These are phyloP conservation scores for Brettanomyces nanus DNA, from an alignment of 805 yeast genomes.

Conservation along the genomic window DNA sequence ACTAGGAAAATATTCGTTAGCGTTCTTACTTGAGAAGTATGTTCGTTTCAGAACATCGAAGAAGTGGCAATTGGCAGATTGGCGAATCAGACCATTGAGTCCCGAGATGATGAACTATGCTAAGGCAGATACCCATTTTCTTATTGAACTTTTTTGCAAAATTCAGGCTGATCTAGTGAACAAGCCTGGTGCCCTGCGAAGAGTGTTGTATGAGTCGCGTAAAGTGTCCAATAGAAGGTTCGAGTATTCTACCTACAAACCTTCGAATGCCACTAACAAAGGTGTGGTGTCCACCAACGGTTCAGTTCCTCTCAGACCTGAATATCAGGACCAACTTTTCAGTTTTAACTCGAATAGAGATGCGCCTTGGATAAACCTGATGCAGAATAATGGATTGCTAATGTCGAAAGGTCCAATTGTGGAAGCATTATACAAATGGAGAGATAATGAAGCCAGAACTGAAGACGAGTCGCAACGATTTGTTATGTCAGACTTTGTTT, in stretches of 20 bases:
- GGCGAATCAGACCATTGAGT: slow-evolving; percentile 86
- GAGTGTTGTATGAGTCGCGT: slow-evolving; percentile 67
- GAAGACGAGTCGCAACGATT: slow-evolving; percentile 81
- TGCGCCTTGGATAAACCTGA: slow-evolving; percentile 57
- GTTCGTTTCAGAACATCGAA: slow-evolving; percentile 85
- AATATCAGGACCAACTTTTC: slow-evolving; percentile 24
- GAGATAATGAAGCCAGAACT: slow-evolving; percentile 67
- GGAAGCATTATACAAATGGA: slow-evolving; percentile 65
- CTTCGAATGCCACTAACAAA: slow-evolving; percentile 19
- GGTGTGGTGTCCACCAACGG: slow-evolving; percentile 22
- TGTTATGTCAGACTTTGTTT: slow-evolving; percentile 73
- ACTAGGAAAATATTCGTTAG: slow-evolving; percentile 75
- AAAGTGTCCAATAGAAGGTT: slow-evolving; percentile 73
- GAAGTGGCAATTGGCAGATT: slow-evolving; percentile 92
- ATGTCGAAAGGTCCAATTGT: slow-evolving; percentile 44
- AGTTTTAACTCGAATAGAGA: slow-evolving; percentile 31
- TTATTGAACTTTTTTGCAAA: slow-evolving; percentile 71
- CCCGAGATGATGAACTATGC: slow-evolving; percentile 77
- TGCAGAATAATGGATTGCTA: slow-evolving; percentile 60
- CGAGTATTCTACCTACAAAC: slow-evolving; percentile 68
- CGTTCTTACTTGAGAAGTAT: slow-evolving; percentile 70
- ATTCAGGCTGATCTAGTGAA: slow-evolving; percentile 56
- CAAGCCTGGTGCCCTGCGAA: slow-evolving; percentile 34
- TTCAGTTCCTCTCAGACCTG: slow-evolving; percentile 21
- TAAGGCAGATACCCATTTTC: slow-evolving; percentile 89